Evolutionary conservation across 257 asterid genomes (phyloP).

Genomic region (Linaria vulgaris): DNA sequence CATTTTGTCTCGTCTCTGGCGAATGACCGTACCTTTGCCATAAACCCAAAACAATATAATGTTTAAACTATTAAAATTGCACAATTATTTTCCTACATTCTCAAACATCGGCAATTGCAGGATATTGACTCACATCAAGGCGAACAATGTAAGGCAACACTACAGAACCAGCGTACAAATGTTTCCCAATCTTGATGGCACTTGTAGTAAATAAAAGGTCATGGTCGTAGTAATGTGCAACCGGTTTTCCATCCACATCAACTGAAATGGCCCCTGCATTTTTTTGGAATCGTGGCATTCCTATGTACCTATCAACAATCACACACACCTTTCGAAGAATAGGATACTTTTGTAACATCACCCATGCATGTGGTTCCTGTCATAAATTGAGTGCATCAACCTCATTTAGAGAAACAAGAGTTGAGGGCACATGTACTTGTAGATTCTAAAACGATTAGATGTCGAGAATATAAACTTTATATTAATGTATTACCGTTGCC

Average conservation of each 20-base stretch:
- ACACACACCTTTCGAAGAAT: slow-evolving; percentile 47
- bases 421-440: neutral
- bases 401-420: too few species aligned
- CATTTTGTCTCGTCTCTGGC: too few species aligned
- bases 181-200: slow-evolving; percentile 56
- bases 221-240: slow-evolving; percentile 49
- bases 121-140: slow-evolving; percentile 52
- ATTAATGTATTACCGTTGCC: slow-evolving; percentile 30
- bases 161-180: slow-evolving; percentile 60
- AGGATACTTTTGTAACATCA: slow-evolving; percentile 43
- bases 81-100: too few species aligned
- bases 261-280: slow-evolving; percentile 62
- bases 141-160: slow-evolving; percentile 45
- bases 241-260: slow-evolving; percentile 73
- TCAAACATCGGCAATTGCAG: slow-evolving; percentile 33
- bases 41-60: too few species aligned
- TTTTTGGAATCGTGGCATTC: slow-evolving; percentile 32
- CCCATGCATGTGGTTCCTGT: slow-evolving; percentile 44
- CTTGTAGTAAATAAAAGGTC: slow-evolving; percentile 30
- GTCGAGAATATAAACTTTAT: neutral
- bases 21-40: too few species aligned
- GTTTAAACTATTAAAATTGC: too few species aligned
- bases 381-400: neutral
- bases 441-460: neutral
- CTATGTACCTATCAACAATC: slow-evolving; percentile 39